phyloP scores from a whole-genome alignment of 139 green algal genomes.

The Edaphochlamys debaryana region DNA sequence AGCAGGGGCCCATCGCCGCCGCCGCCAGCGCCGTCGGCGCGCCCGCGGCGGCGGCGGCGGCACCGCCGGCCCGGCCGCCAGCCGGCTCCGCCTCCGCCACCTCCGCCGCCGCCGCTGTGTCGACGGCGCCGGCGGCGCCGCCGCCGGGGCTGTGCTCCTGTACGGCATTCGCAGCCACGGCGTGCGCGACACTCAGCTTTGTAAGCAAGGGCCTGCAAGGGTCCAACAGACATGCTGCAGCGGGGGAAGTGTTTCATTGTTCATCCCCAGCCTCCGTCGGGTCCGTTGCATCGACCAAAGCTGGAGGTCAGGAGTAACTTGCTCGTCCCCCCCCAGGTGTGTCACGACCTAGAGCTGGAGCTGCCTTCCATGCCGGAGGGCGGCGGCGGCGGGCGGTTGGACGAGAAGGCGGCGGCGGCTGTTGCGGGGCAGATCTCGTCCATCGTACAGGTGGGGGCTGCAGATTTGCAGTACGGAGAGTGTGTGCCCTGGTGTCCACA shows the following conservation, averaged over 20 bases:
- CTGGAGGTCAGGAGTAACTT: too few relatives aligned
- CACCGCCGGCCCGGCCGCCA: too few relatives aligned
- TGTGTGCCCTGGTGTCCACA: too few relatives aligned
- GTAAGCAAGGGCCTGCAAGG: too few relatives aligned
- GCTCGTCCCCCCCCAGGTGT: too few relatives aligned
- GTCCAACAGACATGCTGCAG: too few relatives aligned
- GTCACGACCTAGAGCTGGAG: constrained; percentile 16
- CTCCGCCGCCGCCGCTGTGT: background rate
- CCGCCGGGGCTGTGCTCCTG: background rate
- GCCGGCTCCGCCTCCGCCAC: background rate
- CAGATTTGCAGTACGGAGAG: too few relatives aligned
- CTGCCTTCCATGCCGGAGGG: constrained; percentile 15
- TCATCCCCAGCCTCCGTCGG: too few relatives aligned
- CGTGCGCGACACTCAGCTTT: background rate
- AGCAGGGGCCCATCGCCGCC: too few relatives aligned
- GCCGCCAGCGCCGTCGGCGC: background rate
- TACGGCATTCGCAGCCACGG: background rate
- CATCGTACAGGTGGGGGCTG: background rate
- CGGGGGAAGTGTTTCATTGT: too few relatives aligned
- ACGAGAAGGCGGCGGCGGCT: background rate
- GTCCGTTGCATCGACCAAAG: too few relatives aligned
- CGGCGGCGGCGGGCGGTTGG: background rate
- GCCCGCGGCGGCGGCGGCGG: too few relatives aligned
- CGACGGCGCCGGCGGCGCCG: background rate
- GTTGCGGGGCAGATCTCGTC: background rate